Evolutionary conservation across 2,329 filamentous ascomycete genomes (phyloP), one percentile per base, ranked within the genome.

Genomic region (Emericellopsis cladophorae): DNA sequence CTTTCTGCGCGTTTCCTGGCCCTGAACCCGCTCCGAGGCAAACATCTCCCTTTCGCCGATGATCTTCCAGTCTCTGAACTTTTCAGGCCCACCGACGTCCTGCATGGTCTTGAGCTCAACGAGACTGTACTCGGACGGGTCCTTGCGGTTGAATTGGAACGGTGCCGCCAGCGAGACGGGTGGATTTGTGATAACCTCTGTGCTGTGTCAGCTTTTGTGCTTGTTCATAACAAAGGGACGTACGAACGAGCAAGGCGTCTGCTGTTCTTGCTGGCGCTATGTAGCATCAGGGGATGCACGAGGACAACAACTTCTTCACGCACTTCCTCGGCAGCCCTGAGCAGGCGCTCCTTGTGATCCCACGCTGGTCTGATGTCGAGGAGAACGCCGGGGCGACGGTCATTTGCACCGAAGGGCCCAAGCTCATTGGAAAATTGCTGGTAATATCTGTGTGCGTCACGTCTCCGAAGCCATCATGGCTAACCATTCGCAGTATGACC

Each of bases 251-350:
- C 36, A 35, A 46, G 42, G 22, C 53, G 48, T 6, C 48, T 44
- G 14, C 44, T 41, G 41, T 55, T 55, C 48, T 22, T 65, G 51
- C 32, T 70, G 7, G 70, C 68, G 34, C 64, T 67, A 51, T 79
- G 74, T 55, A 76, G 53, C 72, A 78, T 78, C n/a, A 79, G 55
- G 33, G 74, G 74, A 51, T 79, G 74, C 52, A 78, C 49, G 12
- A 79, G 54, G 47, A 69, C 76, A n/a, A n/a, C n/a, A n/a, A n/a
- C 48, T 84, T 82, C 56, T 84, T 84, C 54, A 67, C 79, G 4
- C 79, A 84, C 60, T 84, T 78, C 48, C 70, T 85, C 29, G 80
- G 84, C 53, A 79, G 73, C 21, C 74, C 74, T 0, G 81, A 84
- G 59, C 81, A 85, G 55, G 81, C 66, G 0, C 59, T 84, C 11